Conservation (phyloP, 352 stramenopile genomes). For the Stramenopiles sp. region DNA sequence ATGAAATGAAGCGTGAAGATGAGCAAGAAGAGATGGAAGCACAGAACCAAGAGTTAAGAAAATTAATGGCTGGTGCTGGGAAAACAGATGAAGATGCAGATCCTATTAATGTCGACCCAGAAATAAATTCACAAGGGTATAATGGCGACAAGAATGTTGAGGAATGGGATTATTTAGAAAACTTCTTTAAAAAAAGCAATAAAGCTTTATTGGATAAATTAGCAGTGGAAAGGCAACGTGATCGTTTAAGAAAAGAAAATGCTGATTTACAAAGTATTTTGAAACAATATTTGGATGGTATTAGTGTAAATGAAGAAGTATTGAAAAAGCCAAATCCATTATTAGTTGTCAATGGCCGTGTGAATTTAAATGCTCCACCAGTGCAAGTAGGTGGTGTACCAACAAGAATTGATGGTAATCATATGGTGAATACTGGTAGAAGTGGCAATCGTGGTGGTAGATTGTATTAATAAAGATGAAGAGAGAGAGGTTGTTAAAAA, state of each 20-base stretch:
- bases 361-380: conserved; percentile 27
- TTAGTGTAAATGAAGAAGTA: conserved; percentile 68
- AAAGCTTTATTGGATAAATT: conserved; percentile 73
- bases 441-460: background rate
- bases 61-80: background rate
- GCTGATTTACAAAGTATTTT: conserved; percentile 60
- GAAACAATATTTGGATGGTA: conserved; percentile 73
- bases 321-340: conserved; percentile 67
- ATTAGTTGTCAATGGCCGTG: conserved; percentile 67
- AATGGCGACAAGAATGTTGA: conserved; percentile 25
- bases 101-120: background rate
- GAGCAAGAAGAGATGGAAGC: conserved; percentile 20
- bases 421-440: background rate
- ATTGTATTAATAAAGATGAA: background rate
- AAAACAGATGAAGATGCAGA: background rate
- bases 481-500: background rate
- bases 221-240: conserved; percentile 57
- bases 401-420: background rate
- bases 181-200: conserved; percentile 85
- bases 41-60: conserved; percentile 15
- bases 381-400: background rate
- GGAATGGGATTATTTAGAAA: conserved; percentile 55
- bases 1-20: conserved; percentile 28
- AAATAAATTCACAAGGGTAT: background rate
- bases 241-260: conserved; percentile 59